Conservation (phyloP, 805 yeast species). For the Suhomyces sp. region DNA sequence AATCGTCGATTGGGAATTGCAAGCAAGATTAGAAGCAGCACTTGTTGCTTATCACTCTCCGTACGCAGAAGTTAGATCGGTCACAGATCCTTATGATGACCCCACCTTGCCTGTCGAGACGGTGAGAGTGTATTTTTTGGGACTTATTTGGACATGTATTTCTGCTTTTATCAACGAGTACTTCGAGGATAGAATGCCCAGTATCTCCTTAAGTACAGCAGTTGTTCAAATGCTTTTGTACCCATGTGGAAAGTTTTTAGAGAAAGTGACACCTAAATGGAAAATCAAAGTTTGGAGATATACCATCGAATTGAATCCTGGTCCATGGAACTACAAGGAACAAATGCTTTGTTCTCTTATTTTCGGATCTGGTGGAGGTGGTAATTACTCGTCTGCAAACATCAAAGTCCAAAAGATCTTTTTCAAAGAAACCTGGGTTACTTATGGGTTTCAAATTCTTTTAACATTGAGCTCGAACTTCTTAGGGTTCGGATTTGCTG, state of each 20-base stretch:
- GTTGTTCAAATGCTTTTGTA: conserved; percentile 17
- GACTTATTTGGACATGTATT: conserved; percentile 16
- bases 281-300: conserved; percentile 19
- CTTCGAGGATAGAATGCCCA: conserved; percentile 15
- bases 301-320: conserved; percentile 22
- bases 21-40: conserved; percentile 17
- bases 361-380: conserved; percentile 23
- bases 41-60: conserved; percentile 26
- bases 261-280: conserved; percentile 13
- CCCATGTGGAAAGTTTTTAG: conserved; percentile 14
- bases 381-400: conserved; percentile 21
- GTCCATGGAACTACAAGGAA: conserved; percentile 21
- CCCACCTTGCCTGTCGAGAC: conserved; percentile 35
- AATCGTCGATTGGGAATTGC: conserved; percentile 16
- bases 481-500: conserved; percentile 17
- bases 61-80: conserved; percentile 31
- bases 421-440: conserved; percentile 13
- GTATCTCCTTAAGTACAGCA: conserved; percentile 10
- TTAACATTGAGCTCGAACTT: conserved; percentile 12
- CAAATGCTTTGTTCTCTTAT: conserved; percentile 4
- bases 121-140: conserved; percentile 26
- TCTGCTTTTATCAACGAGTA: conserved; percentile 15
- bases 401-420: conserved; percentile 9
- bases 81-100: conserved; percentile 23
- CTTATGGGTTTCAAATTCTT: conserved; percentile 14